Evolutionary conservation across 2,329 filamentous ascomycete genomes (phyloP).

Genomic region (Pestalotiopsis sp.): DNA sequence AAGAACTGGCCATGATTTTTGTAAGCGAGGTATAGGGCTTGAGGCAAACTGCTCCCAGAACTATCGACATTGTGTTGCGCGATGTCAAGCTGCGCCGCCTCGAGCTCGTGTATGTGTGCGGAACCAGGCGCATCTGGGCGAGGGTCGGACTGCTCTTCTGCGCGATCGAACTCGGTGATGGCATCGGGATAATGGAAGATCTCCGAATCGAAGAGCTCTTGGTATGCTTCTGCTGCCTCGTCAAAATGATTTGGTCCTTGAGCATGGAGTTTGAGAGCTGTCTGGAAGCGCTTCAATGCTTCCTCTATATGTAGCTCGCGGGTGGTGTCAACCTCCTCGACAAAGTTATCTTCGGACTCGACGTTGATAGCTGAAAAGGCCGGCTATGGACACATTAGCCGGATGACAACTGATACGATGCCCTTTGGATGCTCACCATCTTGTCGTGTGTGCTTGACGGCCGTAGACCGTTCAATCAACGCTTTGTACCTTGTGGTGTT

Average conservation of each 20-base stretch:
- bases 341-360: slow-evolving; percentile 85
- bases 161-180: slow-evolving; percentile 77
- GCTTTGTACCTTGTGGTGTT: neutral
- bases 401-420: neutral
- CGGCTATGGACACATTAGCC: slow-evolving; percentile 39
- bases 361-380: slow-evolving; percentile 89
- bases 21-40: slow-evolving; percentile 89
- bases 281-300: slow-evolving; percentile 91
- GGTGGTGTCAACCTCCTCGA: slow-evolving; percentile 91
- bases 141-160: slow-evolving; percentile 56
- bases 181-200: slow-evolving; percentile 93
- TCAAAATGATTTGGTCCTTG: slow-evolving; percentile 76
- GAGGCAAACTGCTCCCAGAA: slow-evolving; percentile 77
- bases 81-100: slow-evolving; percentile 36
- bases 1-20: slow-evolving; percentile 94
- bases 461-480: neutral
- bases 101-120: slow-evolving; percentile 49
- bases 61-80: slow-evolving; percentile 65
- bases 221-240: slow-evolving; percentile 79
- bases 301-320: slow-evolving; percentile 97
- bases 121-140: slow-evolving; percentile 46
- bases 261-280: slow-evolving; percentile 85
- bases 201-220: slow-evolving; percentile 82
- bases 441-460: neutral
- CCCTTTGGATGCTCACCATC: neutral